Evolutionary conservation across 768 basidiomycete genomes (phyloP), one percentile per base, ranked within the genome.

Genomic region (Phallus indusiatus): DNA sequence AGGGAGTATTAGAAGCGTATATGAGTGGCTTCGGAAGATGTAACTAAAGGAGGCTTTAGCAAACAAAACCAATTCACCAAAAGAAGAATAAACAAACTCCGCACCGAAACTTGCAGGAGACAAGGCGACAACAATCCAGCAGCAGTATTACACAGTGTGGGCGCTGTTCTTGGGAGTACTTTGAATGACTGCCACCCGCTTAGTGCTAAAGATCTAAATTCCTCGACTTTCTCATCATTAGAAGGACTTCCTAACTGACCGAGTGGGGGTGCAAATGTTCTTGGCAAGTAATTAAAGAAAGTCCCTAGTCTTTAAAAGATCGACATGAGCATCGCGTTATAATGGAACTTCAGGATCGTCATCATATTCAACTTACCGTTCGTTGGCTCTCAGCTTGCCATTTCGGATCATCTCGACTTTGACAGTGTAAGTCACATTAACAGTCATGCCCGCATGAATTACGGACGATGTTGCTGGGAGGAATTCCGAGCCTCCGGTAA

Each of bases 391-490:
- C 28, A 59, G n/a, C 17, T 21, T 51, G 18, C 73, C 73, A 61
- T 72, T 76, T 37, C 76, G 69, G 47, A 66, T 65, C 63, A 78
- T 67, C 37, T 74, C 68, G 34, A 78, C 67, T 62, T 69, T 72
- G 46, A 78, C 34, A 33, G 60, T 59, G 62, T 78, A 79, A 17
- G 65, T 62, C 20, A 77, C 68, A 52, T 76, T 66, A 17, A 60
- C 61, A 24, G 64, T 63, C 8, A 67, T 65, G 52, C 67, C 71
- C 48, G 63, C 67, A 46, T 65, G 72, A 56, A 64, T 70, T 28
- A 60, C 68, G 58, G 65, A 69, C 62, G 61, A 74, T 2, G 76
- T 74, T 10, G 77, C 76, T 2, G 78, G 77, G 6, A 76, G 70
- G 17, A 64, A 63, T 18, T 65, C 64, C 10, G 37, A 63, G 21